Base-by-base conservation (phyloP, 345 rosid species). In the Brassica carinata region DNA sequence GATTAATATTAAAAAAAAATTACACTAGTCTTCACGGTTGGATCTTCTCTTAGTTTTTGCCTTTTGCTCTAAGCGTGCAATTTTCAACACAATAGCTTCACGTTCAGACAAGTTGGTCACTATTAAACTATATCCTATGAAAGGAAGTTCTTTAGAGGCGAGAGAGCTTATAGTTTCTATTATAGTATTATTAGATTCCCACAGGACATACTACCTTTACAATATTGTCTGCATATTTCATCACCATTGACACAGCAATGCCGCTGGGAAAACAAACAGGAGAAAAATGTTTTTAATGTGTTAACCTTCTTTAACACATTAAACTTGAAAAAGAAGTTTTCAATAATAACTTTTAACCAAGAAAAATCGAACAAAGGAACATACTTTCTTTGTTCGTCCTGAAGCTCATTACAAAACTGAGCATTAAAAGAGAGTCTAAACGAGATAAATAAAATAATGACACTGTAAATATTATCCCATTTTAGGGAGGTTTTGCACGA, bases 201-300 rank as follows among this genome's bases (percentile, higher is more conserved):
- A 67, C 58, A 80, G 4, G 45, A 78, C 36, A 75, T 0, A 82
- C 8, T 38, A 38, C 99, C 98, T 96, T 96, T 67, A 93, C 99
- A 77, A 93, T 91, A 71, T 96, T 93, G 89, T 96, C 97, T 13
- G 98, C 99, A 73, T 87, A 93, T 77, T 96, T 96, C 99, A 96
- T 96, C 63, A 96, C 98, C 99, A 96, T 91, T 2, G 99, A 93
- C n/a, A 93, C 99, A 55, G 98, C 99, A 63, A 93, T 87, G 48
- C 99, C 99, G 87, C 98, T 93, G n/a, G 88, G 84, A 79, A 38
- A 79, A 33, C 67, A 65, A 73, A 57, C 18, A 64, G 18, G 29
- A 40, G 31, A 67, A 30, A 13, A 71, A 40, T 71, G 73, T 27
- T 10, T 65, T 67, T 67, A 33, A 15, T 36, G 31, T 73, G 55